Conservation (phyloP, 2,329 filamentous ascomycete genomes). For the Colletotrichum echinochloae region DNA sequence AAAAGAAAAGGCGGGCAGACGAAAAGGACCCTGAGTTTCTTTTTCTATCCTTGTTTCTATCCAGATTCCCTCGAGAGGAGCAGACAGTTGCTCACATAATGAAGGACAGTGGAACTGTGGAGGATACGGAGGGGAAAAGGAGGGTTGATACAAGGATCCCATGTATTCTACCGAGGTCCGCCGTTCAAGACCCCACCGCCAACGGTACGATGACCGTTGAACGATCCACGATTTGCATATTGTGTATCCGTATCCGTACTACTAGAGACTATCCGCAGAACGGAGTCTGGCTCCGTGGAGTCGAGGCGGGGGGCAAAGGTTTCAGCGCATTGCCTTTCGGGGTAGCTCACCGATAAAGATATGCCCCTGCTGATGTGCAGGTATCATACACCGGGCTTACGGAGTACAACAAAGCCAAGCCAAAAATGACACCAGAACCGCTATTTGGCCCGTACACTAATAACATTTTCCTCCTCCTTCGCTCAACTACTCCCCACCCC, state of each 20-base stretch:
- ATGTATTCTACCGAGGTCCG: slow-evolving; percentile 22
- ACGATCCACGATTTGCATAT: slow-evolving; percentile 20
- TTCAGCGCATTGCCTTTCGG: slow-evolving; percentile 15
- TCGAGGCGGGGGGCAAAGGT: slow-evolving; percentile 18
- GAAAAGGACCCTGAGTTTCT: slow-evolving; percentile 5
- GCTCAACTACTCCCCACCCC: too few relatives aligned
- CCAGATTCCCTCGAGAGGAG: neutral
- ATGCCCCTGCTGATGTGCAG: neutral
- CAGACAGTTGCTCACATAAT: slow-evolving; percentile 9
- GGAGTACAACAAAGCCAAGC: slow-evolving; percentile 5
- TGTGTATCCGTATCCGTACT: too few relatives aligned
- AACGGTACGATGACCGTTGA: slow-evolving; percentile 24
- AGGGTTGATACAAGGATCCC: slow-evolving; percentile 28
- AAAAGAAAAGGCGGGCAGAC: slow-evolving; percentile 9
- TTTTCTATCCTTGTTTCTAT: neutral
- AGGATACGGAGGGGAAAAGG: slow-evolving; percentile 21
- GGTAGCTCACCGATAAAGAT: slow-evolving; percentile 27
- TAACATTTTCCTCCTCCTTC: too few relatives aligned
- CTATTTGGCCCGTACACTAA: too few relatives aligned
- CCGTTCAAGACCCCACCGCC: slow-evolving; percentile 21
- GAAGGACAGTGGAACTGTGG: slow-evolving; percentile 27
- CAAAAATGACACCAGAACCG: too few relatives aligned
- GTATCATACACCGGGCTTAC: slow-evolving; percentile 14
- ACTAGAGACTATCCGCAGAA: slow-evolving; percentile 30
- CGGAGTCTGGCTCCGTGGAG: slow-evolving; percentile 25